These are phyloP conservation scores for Pythium angustatum DNA, from an alignment of 352 stramenopile species.

Conservation along the genomic window DNA sequence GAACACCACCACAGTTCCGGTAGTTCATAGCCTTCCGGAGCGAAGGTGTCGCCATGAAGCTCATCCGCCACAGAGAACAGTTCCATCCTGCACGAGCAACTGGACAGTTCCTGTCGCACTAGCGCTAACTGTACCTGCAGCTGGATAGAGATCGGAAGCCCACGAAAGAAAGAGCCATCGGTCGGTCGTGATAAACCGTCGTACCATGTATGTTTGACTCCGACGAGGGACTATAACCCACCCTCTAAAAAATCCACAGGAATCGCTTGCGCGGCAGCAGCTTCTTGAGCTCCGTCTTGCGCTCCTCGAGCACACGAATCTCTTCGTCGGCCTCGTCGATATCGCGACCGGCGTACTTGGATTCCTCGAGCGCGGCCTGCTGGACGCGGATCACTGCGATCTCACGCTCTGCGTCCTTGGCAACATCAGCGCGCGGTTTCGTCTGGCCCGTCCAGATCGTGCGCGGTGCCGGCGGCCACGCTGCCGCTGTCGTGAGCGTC, in stretches of 20 bases:
- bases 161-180: background rate
- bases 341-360: conserved; percentile 75
- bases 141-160: too few relatives aligned
- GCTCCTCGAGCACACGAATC: conserved; percentile 63
- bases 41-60: too few relatives aligned
- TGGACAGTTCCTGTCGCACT: too few relatives aligned
- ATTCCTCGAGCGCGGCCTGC: conserved; percentile 61
- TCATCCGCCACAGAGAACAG: too few relatives aligned
- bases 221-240: too few relatives aligned
- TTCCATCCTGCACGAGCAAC: too few relatives aligned
- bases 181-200: background rate
- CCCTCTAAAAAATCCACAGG: conserved; percentile 73
- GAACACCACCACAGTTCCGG: background rate
- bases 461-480: conserved; percentile 47
- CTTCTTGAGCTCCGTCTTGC: conserved; percentile 67
- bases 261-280: conserved; percentile 77
- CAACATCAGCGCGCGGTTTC: conserved; percentile 18
- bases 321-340: conserved; percentile 82
- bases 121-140: too few relatives aligned
- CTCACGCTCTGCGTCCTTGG: conserved; percentile 45
- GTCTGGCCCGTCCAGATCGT: conserved; percentile 52
- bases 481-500: conserved; percentile 35
- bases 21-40: background rate
- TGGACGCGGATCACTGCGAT: conserved; percentile 60
- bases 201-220: background rate